A percentile compares a stretch with the other conserved stretches of the same genome.
These are phyloP conservation scores for Fonsecaea monophora DNA, from an alignment of 2,329 filamentous ascomycete genomes.

Conservation along the genomic window DNA sequence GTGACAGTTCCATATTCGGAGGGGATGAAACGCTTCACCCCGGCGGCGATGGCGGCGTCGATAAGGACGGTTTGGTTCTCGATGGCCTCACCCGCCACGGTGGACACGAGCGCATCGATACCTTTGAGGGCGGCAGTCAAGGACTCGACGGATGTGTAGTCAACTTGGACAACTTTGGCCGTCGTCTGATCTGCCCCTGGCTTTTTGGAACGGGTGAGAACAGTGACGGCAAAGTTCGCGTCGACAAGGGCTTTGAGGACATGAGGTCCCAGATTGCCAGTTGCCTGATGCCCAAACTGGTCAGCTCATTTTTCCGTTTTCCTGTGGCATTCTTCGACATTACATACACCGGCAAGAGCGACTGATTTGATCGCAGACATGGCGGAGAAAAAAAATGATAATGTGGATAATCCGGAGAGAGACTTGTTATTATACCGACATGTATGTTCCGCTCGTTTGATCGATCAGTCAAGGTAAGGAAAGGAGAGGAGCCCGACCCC, in stretches of 20 bases:
- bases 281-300: slow-evolving; percentile 27
- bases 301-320: neutral
- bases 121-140: slow-evolving; percentile 40
- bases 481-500: too few relatives aligned
- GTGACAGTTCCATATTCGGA: slow-evolving; percentile 45
- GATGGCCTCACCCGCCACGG: slow-evolving; percentile 25
- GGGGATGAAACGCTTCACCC: slow-evolving; percentile 46
- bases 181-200: slow-evolving; percentile 33
- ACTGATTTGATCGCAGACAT: slow-evolving; percentile 26
- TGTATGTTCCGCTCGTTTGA: too few relatives aligned
- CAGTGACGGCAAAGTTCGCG: slow-evolving; percentile 38
- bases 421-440: too few relatives aligned
- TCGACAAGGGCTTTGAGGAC: slow-evolving; percentile 15
- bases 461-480: too few relatives aligned
- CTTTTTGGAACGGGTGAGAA: slow-evolving; percentile 40
- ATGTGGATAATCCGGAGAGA: too few relatives aligned
- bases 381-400: neutral
- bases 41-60: slow-evolving; percentile 44
- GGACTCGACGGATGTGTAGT: slow-evolving; percentile 41
- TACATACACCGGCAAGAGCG: slow-evolving; percentile 21
- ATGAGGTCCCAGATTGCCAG: slow-evolving; percentile 42
- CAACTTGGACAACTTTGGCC: slow-evolving; percentile 38
- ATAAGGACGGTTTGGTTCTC: slow-evolving; percentile 43
- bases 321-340: neutral
- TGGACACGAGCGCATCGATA: slow-evolving; percentile 42